A percentile compares a stretch with the other conserved stretches of the same genome.
These are phyloP conservation scores for Baorangia bicolor DNA, from an alignment of 768 basidiomycete genomes.

Conservation along the genomic window DNA sequence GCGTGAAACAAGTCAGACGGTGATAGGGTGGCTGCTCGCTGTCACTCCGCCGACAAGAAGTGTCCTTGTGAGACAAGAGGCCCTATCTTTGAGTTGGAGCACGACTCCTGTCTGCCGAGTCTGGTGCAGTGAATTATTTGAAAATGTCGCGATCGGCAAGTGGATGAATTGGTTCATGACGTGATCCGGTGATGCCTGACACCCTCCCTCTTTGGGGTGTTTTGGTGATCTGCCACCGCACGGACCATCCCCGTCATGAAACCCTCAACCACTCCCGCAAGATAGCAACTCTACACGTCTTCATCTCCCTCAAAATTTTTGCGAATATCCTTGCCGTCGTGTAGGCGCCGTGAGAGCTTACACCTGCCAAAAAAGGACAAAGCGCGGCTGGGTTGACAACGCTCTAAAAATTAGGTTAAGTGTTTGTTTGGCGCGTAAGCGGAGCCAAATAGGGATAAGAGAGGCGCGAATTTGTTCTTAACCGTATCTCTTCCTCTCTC, in stretches of 20 bases:
- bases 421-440: slow-evolving; percentile 40
- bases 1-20: too few species aligned
- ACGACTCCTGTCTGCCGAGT: background rate
- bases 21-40: too few species aligned
- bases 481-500: slow-evolving; percentile 49
- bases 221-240: slow-evolving; percentile 31
- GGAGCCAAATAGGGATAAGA: slow-evolving; percentile 44
- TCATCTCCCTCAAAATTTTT: background rate
- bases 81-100: too few species aligned
- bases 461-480: slow-evolving; percentile 35
- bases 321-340: background rate
- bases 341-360: slow-evolving; percentile 5
- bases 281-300: background rate
- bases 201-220: slow-evolving; percentile 13
- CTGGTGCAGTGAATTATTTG: slow-evolving; percentile 7
- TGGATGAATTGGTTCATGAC: slow-evolving; percentile 30
- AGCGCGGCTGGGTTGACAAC: slow-evolving; percentile 12
- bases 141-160: slow-evolving; percentile 32
- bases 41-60: too few species aligned
- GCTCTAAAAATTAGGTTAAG: slow-evolving; percentile 30
- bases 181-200: slow-evolving; percentile 32
- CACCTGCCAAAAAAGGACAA: slow-evolving; percentile 3
- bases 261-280: background rate
- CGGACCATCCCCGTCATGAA: slow-evolving; percentile 18
- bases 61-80: too few species aligned